Base-by-base conservation (phyloP, 768 basidiomycete genomes). In the Lentinula lateritia region DNA sequence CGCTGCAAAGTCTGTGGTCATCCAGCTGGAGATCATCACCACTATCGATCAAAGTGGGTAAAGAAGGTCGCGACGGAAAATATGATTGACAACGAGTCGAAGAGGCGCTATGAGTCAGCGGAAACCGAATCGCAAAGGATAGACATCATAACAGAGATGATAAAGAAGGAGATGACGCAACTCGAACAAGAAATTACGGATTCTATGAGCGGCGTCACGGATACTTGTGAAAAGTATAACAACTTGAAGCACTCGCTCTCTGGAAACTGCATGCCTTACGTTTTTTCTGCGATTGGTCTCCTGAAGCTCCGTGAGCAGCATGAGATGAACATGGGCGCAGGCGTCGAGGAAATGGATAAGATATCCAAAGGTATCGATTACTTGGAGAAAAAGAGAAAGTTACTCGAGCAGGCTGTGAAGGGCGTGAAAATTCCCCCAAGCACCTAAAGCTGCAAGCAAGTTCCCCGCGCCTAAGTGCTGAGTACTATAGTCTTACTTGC, bases 221-320 rank as follows among this genome's bases (percentile, higher is more conserved):
- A 58, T 16, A 34, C 62, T 1, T 60, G 59, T 23, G 52, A 48
- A 8, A 39, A 41, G 52, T 67, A 63, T 53, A 38, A 46, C 38
- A 48, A n/a, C n/a, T n/a, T n/a, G n/a, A n/a, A 61, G 12, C 54
- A 66, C 13, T 61, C 66, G 20, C 61, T 67, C 3, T 66, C 65
- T 12, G 65, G 63, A 20, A 67, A 62, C 52, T 67, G 66, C 52
- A 39, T 63, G 6, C 63, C 53, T 9, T 55, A 60, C 4, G 5
- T 52, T 10, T 52, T 15, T 23, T 59, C 63, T 34, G 36, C 61
- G 1, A 63, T 64, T 52, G 15, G 13, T 9, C 42, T 67, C 8
- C 52, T 67, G 23, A 46, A 62, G 45, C 16, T 59, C n/a, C 52
- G 60, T 42, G 45, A 62, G 7, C 34, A 55, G 16, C 39, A 55